Evolutionary conservation across 805 yeast species (phyloP).

Genomic region (Metschnikowia santaceciliae): DNA sequence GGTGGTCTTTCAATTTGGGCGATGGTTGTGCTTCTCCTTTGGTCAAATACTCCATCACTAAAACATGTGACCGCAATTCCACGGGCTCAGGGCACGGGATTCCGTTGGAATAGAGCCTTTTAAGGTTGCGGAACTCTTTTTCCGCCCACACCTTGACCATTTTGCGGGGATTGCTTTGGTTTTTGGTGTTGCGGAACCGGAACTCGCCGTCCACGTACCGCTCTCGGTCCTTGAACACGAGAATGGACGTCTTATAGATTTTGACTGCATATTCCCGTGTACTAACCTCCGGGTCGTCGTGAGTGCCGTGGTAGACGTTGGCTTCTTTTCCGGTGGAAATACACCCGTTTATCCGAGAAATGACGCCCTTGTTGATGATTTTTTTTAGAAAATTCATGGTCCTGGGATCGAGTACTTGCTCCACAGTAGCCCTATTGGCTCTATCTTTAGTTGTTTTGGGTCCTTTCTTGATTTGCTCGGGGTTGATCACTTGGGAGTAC

Average conservation of each 20-base stretch:
- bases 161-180: constrained; percentile 88
- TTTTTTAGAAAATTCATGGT: constrained; percentile 80
- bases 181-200: constrained; percentile 80
- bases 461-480: constrained; percentile 55
- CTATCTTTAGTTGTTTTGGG: constrained; percentile 70
- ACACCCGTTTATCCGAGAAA: constrained; percentile 88
- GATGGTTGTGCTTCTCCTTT: constrained; percentile 85
- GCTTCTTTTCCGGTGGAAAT: constrained; percentile 97
- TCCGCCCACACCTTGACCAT: constrained; percentile 99
- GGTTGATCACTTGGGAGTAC: constrained; percentile 60
- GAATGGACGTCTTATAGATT: constrained; percentile 91
- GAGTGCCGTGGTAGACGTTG: constrained; percentile 76
- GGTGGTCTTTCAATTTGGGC: constrained; percentile 84
- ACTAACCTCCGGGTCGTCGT: constrained; percentile 47
- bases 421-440: constrained; percentile 94
- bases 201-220: constrained; percentile 95
- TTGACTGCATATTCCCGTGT: constrained; percentile 76
- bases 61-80: constrained; percentile 81
- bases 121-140: constrained; percentile 90
- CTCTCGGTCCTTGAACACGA: constrained; percentile 96
- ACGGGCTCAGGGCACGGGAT: constrained; percentile 94
- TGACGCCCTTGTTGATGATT: constrained; percentile 76
- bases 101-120: constrained; percentile 71
- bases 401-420: constrained; percentile 93
- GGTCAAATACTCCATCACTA: constrained; percentile 88